Percentiles rank a stretch among this genome's conserved stretches.
phyloP scores from a whole-genome alignment of 2,329 filamentous ascomycete species.

The Spiromastix sp. region DNA sequence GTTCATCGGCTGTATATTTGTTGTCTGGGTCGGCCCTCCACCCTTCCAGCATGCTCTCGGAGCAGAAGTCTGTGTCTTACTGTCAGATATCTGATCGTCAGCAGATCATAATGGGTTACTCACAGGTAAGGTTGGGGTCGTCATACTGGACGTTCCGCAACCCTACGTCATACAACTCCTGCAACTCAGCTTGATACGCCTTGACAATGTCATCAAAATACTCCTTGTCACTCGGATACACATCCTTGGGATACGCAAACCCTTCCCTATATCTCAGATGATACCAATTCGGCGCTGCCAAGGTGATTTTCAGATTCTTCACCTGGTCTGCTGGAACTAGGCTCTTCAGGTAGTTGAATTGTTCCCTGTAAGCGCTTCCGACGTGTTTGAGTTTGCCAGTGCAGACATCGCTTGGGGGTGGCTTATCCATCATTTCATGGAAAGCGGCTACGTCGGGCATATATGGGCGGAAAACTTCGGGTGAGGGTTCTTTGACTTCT shows the following conservation, averaged over 20 bases:
- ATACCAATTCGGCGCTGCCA: conserved; percentile 59
- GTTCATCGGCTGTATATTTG: conserved; percentile 55
- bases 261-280: conserved; percentile 52
- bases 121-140: conserved; percentile 57
- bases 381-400: conserved; percentile 48
- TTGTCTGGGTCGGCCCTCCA: conserved; percentile 61
- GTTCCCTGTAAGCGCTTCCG: conserved; percentile 46
- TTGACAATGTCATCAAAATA: conserved; percentile 57
- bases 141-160: conserved; percentile 59
- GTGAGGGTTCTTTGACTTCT: conserved; percentile 38
- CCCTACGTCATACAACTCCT: conserved; percentile 51
- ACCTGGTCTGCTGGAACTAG: conserved; percentile 50
- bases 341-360: conserved; percentile 51
- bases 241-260: conserved; percentile 46
- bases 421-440: conserved; percentile 47
- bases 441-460: conserved; percentile 54
- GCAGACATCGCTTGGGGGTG: conserved; percentile 47
- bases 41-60: conserved; percentile 58
- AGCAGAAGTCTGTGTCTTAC: conserved; percentile 58
- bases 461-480: conserved; percentile 47
- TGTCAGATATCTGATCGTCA: neutral
- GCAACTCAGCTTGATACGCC: conserved; percentile 54
- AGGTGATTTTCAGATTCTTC: conserved; percentile 57
- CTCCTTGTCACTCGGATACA: conserved; percentile 48
- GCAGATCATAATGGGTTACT: conserved; percentile 19